Percentiles rank a stretch among this genome's conserved stretches.
phyloP scores from a whole-genome alignment of 106 monocot genomes.

The Alisma plantagoaquatica region DNA sequence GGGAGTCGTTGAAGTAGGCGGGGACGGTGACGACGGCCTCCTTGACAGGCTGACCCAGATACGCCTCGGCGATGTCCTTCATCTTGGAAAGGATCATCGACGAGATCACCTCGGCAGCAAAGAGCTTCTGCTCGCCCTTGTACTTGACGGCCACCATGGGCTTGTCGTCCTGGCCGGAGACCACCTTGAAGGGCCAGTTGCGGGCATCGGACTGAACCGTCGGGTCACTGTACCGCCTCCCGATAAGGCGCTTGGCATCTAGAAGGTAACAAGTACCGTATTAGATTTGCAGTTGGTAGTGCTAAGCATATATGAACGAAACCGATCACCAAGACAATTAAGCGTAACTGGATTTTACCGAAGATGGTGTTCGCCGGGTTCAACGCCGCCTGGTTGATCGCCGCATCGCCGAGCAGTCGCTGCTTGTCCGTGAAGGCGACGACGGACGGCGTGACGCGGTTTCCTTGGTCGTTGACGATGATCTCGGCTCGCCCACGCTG shows the following conservation, averaged over 20 bases:
- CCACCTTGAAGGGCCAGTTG: slow-evolving; percentile 1
- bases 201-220: not conserved
- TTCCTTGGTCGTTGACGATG: slow-evolving; percentile 3
- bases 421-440: not conserved
- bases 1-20: slow-evolving; percentile 23
- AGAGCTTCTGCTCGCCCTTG: slow-evolving; percentile 2
- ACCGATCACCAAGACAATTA: too few relatives aligned
- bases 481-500: not conserved
- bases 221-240: not conserved
- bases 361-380: slow-evolving; percentile 4
- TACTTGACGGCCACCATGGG: not conserved
- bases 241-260: slow-evolving; percentile 2
- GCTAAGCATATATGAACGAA: too few relatives aligned
- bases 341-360: too few relatives aligned
- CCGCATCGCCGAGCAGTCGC: not conserved
- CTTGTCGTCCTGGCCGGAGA: not conserved
- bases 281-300: too few relatives aligned
- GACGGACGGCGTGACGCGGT: not conserved
- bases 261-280: too few relatives aligned
- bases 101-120: not conserved
- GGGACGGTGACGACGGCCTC: slow-evolving; percentile 19
- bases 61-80: not conserved
- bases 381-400: not conserved
- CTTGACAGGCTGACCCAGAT: slow-evolving; percentile 4
- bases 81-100: not conserved